Percentiles rank a stretch among this genome's conserved stretches.
These are phyloP conservation scores for Vitis cinerea DNA, from an alignment of 164 flowering plant genomes.

Conservation along the genomic window DNA sequence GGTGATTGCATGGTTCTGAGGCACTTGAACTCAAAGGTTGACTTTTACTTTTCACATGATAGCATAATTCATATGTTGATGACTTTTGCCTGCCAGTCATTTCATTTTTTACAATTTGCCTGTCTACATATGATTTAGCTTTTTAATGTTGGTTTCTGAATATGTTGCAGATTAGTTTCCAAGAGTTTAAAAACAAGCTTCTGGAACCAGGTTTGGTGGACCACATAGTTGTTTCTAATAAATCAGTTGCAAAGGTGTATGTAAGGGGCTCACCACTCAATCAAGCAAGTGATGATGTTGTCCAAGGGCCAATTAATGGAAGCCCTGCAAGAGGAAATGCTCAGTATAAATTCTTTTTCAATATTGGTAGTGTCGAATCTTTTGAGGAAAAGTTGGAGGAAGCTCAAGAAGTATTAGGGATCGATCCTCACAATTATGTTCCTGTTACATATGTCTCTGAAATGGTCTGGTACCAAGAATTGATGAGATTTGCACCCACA, in stretches of 20 bases:
- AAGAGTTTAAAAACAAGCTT: conserved; percentile 88
- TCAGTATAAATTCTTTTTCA: conserved; percentile 78
- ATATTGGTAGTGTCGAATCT: conserved; percentile 88
- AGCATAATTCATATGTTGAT: background rate
- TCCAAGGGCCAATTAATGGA: conserved; percentile 41
- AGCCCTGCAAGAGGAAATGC: conserved; percentile 38
- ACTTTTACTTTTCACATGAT: background rate
- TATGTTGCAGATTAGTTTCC: conserved; percentile 73
- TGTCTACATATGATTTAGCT: background rate
- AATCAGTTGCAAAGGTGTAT: conserved; percentile 84
- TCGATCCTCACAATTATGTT: conserved; percentile 79
- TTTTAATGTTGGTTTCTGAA: conserved; percentile 7
- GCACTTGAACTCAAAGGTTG: background rate
- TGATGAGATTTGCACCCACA: conserved; percentile 80
- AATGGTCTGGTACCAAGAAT: conserved; percentile 81
- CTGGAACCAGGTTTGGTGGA: conserved; percentile 89
- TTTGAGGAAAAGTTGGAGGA: conserved; percentile 97
- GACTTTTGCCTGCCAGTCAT: background rate
- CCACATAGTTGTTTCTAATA: conserved; percentile 78
- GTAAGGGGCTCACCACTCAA: conserved; percentile 50
- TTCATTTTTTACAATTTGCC: background rate
- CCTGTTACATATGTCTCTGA: conserved; percentile 83
- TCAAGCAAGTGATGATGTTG: conserved; percentile 43
- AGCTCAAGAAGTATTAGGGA: conserved; percentile 83
- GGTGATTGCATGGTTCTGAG: background rate